Evolutionary conservation across 2,329 filamentous ascomycete genomes (phyloP).

Genomic region (Aspergillus niger): DNA sequence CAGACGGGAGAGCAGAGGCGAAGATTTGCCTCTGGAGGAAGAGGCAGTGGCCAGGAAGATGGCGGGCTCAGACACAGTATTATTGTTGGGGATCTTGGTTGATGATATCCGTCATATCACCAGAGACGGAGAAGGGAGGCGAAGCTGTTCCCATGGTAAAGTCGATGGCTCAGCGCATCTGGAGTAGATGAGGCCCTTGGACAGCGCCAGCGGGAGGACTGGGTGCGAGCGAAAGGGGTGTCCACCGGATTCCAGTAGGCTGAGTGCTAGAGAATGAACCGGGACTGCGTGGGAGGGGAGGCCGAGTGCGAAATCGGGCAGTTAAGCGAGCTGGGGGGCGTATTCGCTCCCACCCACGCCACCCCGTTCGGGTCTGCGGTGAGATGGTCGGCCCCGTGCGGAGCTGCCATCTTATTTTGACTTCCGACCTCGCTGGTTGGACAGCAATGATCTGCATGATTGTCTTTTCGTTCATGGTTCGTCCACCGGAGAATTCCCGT

Average conservation of each 20-base stretch:
- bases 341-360: conserved; percentile 32
- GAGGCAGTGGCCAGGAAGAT: background rate
- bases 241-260: conserved; percentile 22
- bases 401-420: conserved; percentile 14
- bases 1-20: conserved; percentile 3
- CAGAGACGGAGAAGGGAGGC: background rate
- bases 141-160: background rate
- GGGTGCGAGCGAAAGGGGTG: conserved; percentile 39
- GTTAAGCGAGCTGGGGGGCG: conserved; percentile 23
- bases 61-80: background rate
- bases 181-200: conserved; percentile 5
- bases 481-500: no score
- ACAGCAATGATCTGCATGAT: background rate
- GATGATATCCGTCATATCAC: background rate
- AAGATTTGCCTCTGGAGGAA: background rate
- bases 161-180: background rate
- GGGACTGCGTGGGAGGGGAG: conserved; percentile 19
- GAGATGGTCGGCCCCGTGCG: conserved; percentile 15
- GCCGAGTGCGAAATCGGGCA: conserved; percentile 20
- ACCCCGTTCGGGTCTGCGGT: conserved; percentile 28
- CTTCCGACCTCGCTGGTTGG: conserved; percentile 2
- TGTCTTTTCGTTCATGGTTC: background rate
- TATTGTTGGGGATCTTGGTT: background rate
- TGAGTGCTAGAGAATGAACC: conserved; percentile 41
- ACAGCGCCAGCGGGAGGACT: conserved; percentile 24